Conservation (phyloP, 345 rosid genomes). For the Arabidopsis arenosa region DNA sequence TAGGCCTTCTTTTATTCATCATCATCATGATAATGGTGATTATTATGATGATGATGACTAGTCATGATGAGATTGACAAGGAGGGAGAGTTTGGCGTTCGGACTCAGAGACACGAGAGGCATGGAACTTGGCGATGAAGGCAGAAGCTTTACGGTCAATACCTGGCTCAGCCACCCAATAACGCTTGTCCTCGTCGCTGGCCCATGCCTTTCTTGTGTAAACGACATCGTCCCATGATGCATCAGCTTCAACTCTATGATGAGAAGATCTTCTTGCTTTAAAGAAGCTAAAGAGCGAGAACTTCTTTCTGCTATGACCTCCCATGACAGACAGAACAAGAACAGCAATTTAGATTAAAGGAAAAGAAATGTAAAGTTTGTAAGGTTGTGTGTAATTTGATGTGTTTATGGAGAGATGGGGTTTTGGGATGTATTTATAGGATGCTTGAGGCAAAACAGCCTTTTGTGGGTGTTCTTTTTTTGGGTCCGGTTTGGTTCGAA, state of each 20-base stretch:
- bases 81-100: constrained; percentile 47
- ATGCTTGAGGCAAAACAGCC: constrained; percentile 29
- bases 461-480: background rate
- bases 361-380: background rate
- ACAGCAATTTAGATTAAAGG: constrained; percentile 1
- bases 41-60: constrained; percentile 19
- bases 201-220: constrained; percentile 48
- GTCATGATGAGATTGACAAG: constrained; percentile 39
- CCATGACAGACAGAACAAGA: constrained; percentile 44
- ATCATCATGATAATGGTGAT: background rate
- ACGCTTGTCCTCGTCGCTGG: constrained; percentile 55
- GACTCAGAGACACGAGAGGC: constrained; percentile 55
- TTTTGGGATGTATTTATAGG: constrained; percentile 38
- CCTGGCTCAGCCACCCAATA: constrained; percentile 56
- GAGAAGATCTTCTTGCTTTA: constrained; percentile 44
- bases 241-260: constrained; percentile 38
- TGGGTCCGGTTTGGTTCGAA: constrained; percentile 38
- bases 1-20: constrained; percentile 4
- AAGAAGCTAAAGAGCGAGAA: constrained; percentile 50
- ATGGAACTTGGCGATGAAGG: constrained; percentile 63
- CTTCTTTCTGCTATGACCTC: constrained; percentile 45
- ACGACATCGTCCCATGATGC: constrained; percentile 36
- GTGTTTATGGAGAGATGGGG: constrained; percentile 28
- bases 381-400: constrained; percentile 17
- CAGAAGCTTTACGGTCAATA: constrained; percentile 58